Evolutionary conservation across 768 basidiomycete species (phyloP).

Genomic region (Agrocybe pediades): DNA sequence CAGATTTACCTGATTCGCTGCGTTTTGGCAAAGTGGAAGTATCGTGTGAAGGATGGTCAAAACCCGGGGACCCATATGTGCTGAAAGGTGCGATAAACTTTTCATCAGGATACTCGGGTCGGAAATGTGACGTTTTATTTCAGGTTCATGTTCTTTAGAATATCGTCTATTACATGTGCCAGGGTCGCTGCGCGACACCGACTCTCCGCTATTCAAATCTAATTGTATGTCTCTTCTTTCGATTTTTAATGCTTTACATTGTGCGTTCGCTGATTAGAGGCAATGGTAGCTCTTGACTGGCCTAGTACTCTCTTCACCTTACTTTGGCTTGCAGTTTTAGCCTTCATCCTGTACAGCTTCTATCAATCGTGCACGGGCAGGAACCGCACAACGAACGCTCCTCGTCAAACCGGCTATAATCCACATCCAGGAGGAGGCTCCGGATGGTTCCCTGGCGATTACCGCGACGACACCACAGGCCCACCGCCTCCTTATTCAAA

Average conservation of each 20-base stretch:
- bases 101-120: not conserved
- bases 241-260: not conserved
- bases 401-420: slow-evolving; percentile 31
- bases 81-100: slow-evolving; percentile 63
- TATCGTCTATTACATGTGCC: slow-evolving; percentile 81
- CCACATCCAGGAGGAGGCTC: slow-evolving; percentile 40
- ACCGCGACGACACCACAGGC: slow-evolving; percentile 33
- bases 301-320: slow-evolving; percentile 53
- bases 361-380: slow-evolving; percentile 54
- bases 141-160: slow-evolving; percentile 86
- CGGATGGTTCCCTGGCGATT: slow-evolving; percentile 57
- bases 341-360: slow-evolving; percentile 58
- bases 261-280: not conserved
- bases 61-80: slow-evolving; percentile 81
- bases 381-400: slow-evolving; percentile 23
- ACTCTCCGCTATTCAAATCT: slow-evolving; percentile 26
- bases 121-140: not conserved
- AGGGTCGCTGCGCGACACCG: slow-evolving; percentile 36
- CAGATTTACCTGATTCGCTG: slow-evolving; percentile 81
- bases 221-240: slow-evolving; percentile 25
- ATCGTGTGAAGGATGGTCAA: slow-evolving; percentile 89
- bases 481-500: slow-evolving; percentile 64
- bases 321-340: slow-evolving; percentile 55
- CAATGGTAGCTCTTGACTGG: slow-evolving; percentile 44
- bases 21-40: slow-evolving; percentile 86